Base-by-base conservation (phyloP, 345 rosid species). In the Kandelia obovata region DNA sequence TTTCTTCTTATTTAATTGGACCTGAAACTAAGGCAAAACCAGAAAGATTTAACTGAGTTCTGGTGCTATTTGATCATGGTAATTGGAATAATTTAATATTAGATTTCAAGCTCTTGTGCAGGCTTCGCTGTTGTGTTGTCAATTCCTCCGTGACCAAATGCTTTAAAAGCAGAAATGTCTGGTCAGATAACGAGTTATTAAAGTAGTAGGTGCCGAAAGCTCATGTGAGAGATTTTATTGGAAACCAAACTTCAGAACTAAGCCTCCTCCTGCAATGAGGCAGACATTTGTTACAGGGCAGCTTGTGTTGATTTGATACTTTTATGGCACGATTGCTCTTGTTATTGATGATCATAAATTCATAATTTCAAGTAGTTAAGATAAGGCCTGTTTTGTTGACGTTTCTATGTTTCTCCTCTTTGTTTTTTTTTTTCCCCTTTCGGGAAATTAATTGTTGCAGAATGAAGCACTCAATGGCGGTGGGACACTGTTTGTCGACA, bases 381-480 rank as follows among this genome's bases (percentile, higher is more conserved):
- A 39, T 39, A 39, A 39, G 46, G 15, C 46, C 46, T 10, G 15
- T 39, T 39, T 39, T 11, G 46, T 43, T 55, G 8, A 55, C 7
- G 58, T 23, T 55, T 55, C 58, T 23, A 26, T 23, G 3, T 3
- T 43, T 11, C 49, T 11, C 23, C 21, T 53, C 21, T 21, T 21
- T 21, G 21, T 20, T 6, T 55, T n/a, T 23, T 55, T 23, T 5
- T n/a, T 55, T 55, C 23, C 10, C 27, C 28, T 43, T 43, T 55
- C 15, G 1, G 58, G 27, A 55, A 55, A 55, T 23, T 9, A 55
- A 23, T 53, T 23, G 58, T n/a, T 64, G 52, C 84, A 92, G 99
- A 96, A 96, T 66, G 99, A 96, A 77, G 85, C 97, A 35, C 69
- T 96, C n/a, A 96, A 92, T 79, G 98, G 98, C 7, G 99, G 99